Base-by-base conservation (phyloP, 176 grass and related monocot species). In the Juncus effusus region DNA sequence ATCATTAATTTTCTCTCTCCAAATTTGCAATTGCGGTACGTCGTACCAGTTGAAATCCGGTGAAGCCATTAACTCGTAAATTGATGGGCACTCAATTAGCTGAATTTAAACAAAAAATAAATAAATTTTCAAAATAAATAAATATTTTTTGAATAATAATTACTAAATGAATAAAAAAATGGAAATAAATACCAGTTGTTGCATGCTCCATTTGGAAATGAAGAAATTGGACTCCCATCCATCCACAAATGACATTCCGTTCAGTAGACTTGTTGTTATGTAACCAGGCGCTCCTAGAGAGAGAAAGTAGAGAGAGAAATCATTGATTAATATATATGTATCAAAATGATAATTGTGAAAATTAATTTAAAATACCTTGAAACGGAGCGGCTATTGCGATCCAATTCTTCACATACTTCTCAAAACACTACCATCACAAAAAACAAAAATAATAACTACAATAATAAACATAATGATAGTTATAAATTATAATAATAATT, bases 301-400 rank as follows among this genome's bases (percentile, higher is more conserved):
- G 37, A 71, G 41, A 69, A 7, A 42, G 14, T 8, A 70, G 11
- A 65, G 16, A 65, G 47, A 14, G 7, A 49, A 35, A 15, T 13
- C 10, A 45, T 58, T 13, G 13, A 59, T 44, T 52, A 1, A 28
- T 28, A 28, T 28, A 28, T 28, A 47, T 47, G 44, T 47, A 6
- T 47, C 44, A 47, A 47, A 47, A 47, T 6, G 6, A 47, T 47
- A 47, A 47, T 47, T 47, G 51, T 8, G 53, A 68, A 50, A 38
- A 41, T 42, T 42, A 51, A 71, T 56, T 28, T 37, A 39, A 55
- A 13, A 38, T 92, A 97, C 93, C 88, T 97, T 97, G 93, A 77
- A 97, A 97, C 70, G 93, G 93, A 68, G 93, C 88, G 77, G 93
- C 93, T 38, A 97, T 97, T 78, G 88, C 93, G 74, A 97, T 82